Conservation (phyloP, 768 basidiomycete species). For the Tulasnella sp. region DNA sequence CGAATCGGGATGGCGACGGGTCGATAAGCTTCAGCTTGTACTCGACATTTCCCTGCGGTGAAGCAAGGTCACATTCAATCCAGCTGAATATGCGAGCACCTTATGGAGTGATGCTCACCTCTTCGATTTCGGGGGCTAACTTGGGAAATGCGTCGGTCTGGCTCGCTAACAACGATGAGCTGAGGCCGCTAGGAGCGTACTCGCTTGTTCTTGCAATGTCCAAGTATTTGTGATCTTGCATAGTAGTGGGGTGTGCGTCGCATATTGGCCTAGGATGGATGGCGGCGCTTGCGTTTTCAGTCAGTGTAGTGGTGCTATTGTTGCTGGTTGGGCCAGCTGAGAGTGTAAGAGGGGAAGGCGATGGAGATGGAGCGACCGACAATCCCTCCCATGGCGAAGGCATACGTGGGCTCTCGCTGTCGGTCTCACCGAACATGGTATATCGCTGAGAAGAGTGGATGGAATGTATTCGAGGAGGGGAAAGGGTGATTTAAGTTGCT, state of each 20-base stretch:
- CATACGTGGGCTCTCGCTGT: constrained; percentile 67
- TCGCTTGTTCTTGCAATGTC: not conserved
- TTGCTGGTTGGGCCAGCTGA: not conserved
- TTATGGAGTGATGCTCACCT: constrained; percentile 29
- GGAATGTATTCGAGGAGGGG: constrained; percentile 10
- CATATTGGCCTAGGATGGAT: too few species aligned
- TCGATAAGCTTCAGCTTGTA: constrained; percentile 86
- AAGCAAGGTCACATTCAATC: not conserved
- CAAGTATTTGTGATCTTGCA: not conserved
- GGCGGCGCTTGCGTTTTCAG: constrained; percentile 20
- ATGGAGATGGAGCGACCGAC: constrained; percentile 46
- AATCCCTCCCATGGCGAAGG: constrained; percentile 62
- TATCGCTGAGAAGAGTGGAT: too few species aligned
- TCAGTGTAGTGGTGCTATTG: constrained; percentile 23
- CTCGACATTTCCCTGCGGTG: constrained; percentile 68
- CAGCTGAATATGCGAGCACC: not conserved
- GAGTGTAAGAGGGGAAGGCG: constrained; percentile 22
- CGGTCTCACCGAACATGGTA: constrained; percentile 70
- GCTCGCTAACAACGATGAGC: not conserved
- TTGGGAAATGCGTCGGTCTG: constrained; percentile 36
- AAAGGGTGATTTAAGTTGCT: constrained; percentile 25
- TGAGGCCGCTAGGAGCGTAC: not conserved
- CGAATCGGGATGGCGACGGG: constrained; percentile 37
- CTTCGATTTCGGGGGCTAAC: constrained; percentile 66
- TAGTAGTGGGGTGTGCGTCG: too few species aligned